These are phyloP conservation scores for Aspergillus sp. DNA, from an alignment of 2,329 filamentous ascomycete genomes.

Conservation along the genomic window DNA sequence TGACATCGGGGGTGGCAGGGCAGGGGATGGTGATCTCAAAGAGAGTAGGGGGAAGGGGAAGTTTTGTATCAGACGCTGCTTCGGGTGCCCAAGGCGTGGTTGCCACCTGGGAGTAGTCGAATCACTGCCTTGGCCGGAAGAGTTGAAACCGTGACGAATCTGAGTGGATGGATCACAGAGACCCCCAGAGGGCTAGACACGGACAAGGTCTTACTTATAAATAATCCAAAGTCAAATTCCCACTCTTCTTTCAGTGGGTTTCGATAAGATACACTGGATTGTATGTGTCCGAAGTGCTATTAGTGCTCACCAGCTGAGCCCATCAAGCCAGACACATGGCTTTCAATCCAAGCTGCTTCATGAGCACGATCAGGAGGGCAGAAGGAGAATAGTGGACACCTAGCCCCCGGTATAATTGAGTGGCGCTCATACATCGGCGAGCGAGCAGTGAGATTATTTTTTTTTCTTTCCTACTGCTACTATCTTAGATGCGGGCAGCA, in stretches of 20 bases:
- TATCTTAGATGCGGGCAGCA: slow-evolving; percentile 19
- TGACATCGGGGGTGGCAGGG: neutral
- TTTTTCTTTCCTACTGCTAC: slow-evolving; percentile 7
- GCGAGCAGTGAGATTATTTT: neutral
- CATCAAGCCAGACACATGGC: too few species aligned
- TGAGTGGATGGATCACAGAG: slow-evolving; percentile 1
- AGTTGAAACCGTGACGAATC: neutral
- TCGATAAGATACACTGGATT: neutral
- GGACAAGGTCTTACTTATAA: neutral
- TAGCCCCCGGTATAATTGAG: slow-evolving; percentile 15
- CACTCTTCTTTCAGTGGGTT: neutral
- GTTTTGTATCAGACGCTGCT: slow-evolving; percentile 21
- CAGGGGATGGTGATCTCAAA: slow-evolving; percentile 2
- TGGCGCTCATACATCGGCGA: slow-evolving; percentile 10
- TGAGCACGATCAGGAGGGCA: slow-evolving; percentile 1
- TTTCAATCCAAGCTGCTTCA: slow-evolving; percentile 9
- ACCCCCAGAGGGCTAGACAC: neutral
- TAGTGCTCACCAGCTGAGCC: slow-evolving; percentile 1
- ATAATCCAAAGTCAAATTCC: neutral
- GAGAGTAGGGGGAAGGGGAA: slow-evolving; percentile 9
- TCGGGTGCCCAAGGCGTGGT: neutral
- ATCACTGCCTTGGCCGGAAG: neutral
- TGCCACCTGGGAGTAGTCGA: slow-evolving; percentile 2
- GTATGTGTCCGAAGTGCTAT: neutral
- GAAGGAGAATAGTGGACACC: slow-evolving; percentile 14